These are phyloP conservation scores for Capsicum pubescens DNA, from an alignment of 257 asterid genomes.

Conservation along the genomic window DNA sequence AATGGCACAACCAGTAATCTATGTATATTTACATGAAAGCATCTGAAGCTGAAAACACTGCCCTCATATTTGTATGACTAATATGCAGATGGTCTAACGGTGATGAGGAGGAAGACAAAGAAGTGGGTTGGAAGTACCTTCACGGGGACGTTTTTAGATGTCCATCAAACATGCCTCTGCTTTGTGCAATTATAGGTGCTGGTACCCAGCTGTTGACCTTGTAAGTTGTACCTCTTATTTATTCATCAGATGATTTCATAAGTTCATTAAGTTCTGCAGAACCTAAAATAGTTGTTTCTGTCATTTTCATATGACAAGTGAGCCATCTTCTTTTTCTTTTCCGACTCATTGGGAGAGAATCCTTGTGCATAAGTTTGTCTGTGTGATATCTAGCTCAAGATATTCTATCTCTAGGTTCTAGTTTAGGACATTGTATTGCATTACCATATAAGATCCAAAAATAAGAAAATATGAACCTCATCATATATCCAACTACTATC, in stretches of 20 bases:
- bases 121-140: conserved; percentile 77
- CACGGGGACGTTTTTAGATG: conserved; percentile 73
- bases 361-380: neutral
- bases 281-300: neutral
- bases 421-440: neutral
- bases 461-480: conserved; percentile 3
- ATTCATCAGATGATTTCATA: neutral
- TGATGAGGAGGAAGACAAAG: conserved; percentile 88
- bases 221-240: conserved; percentile 48
- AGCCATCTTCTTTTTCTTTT: conserved; percentile 23
- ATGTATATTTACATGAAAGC: conserved; percentile 17
- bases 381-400: neutral
- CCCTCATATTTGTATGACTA: conserved; percentile 24
- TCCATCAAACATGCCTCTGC: conserved; percentile 63
- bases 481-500: neutral
- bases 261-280: neutral
- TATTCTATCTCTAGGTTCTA: conserved; percentile 12
- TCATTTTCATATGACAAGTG: conserved; percentile 4
- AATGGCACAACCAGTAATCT: conserved; percentile 15
- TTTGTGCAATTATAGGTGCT: conserved; percentile 77
- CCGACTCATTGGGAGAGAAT: neutral
- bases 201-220: conserved; percentile 72
- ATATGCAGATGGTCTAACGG: conserved; percentile 62
- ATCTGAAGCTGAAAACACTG: conserved; percentile 21
- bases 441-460: neutral